Evolutionary conservation across 1,139 yeast genomes (phyloP), one percentile per base, ranked within the genome.

Genomic region (Pichia inconspicua): DNA sequence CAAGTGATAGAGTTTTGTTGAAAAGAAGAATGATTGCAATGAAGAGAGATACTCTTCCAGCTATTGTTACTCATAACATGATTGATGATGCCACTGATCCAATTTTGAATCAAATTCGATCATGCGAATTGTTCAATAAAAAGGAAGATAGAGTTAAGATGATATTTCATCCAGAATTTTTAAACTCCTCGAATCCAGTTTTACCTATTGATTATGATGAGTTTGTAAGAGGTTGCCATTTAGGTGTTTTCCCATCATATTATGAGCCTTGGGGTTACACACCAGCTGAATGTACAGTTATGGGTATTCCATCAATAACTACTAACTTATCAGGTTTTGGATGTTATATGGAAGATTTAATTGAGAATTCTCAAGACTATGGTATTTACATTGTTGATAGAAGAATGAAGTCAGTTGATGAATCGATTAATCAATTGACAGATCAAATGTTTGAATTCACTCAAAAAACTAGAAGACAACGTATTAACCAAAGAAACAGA

Each of bases 221-320:
- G 66, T 92, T 92, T 68, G 98, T 92, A 37, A 80, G 98, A 60
- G 98, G 98, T 53, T 90, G 97, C 67, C 97, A 92, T 68, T 73
- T 92, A 70, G 98, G 98, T 66, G 96, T 92, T 46, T 92, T 92
- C 82, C 98, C 98, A 45, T 88, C 97, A 0, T 92, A 92, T 69
- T 92, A 92, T 64, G 98, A 92, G 69, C 98, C 98, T 7, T 92
- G 98, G 98, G 98, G 98, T 36, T 92, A 92, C 68, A 92, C 98
- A 6, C 98, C 98, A 11, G 97, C 97, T 11, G 98, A 92, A 66
- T 92, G 98, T 73, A 92, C 98, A 1, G 98, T 92, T 36, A 92
- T 92, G 98, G 98, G 98, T 53, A 95, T 92, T 50, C 98, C 98
- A 19, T 87, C 96, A n/a, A 87, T 92, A 62, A 90, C 98, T 27